Conservation (phyloP, 345 rosid species). For the Citrus mangshanensis region DNA sequence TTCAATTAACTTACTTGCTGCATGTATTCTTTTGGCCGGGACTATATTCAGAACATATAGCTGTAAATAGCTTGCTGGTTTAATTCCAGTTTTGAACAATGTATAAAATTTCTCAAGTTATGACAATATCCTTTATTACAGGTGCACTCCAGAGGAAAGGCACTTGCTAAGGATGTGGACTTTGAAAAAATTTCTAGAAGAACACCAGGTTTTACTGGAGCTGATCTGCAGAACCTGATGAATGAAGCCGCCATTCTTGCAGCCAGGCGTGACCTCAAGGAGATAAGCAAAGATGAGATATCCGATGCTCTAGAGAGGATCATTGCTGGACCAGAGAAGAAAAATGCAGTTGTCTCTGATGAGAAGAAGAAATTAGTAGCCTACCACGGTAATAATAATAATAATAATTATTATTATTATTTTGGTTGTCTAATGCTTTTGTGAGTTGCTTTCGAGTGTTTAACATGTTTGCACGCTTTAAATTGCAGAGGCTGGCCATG, state of each 20-base stretch:
- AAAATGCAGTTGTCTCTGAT: conserved; percentile 91
- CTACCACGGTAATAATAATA: conserved; percentile 56
- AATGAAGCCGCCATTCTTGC: conserved; percentile 98
- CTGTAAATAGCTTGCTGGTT: background rate
- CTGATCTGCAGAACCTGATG: conserved; percentile 95
- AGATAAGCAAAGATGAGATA: conserved; percentile 96
- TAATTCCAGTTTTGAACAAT: background rate
- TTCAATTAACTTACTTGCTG: background rate
- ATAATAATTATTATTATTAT: background rate
- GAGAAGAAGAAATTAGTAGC: conserved; percentile 93
- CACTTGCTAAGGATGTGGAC: conserved; percentile 94
- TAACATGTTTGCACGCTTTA: background rate
- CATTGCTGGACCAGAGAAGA: conserved; percentile 99
- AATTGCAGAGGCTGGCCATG: conserved; percentile 94
- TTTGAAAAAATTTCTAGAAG: conserved; percentile 93
- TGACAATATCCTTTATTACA: conserved; percentile 12
- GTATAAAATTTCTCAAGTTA: background rate
- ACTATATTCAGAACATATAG: background rate
- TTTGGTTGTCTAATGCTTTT: background rate
- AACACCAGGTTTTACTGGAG: conserved; percentile 95
- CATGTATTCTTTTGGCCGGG: background rate
- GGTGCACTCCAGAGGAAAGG: conserved; percentile 99
- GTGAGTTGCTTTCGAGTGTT: background rate
- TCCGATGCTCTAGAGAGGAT: conserved; percentile 97
- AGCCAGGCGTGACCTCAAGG: conserved; percentile 95